phyloP scores from a whole-genome alignment of 257 asterid genomes.

The Linaria vulgaris region DNA sequence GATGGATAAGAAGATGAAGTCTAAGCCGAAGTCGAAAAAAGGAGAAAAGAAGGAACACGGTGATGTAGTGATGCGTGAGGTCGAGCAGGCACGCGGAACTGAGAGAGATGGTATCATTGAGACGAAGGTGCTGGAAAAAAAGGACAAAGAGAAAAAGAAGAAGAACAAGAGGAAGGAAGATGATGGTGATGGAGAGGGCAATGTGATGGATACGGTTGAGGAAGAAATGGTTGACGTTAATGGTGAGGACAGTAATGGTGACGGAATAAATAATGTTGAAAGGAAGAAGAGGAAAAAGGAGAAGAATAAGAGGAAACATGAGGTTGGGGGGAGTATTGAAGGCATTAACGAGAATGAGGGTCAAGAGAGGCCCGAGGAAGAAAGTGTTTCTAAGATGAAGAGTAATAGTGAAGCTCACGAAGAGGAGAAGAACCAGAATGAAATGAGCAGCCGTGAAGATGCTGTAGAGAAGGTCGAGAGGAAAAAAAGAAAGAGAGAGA shows the following conservation, averaged over 20 bases:
- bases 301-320: slow-evolving; percentile 18
- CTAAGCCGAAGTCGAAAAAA: slow-evolving; percentile 19
- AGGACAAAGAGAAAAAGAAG: slow-evolving; percentile 20
- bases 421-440: slow-evolving; percentile 26
- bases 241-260: slow-evolving; percentile 18
- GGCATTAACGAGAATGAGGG: slow-evolving; percentile 9
- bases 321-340: background rate
- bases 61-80: slow-evolving; percentile 4
- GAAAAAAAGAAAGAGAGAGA: no score
- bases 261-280: slow-evolving; percentile 21
- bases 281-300: slow-evolving; percentile 27
- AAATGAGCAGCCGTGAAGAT: slow-evolving; percentile 15
- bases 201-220: slow-evolving; percentile 14
- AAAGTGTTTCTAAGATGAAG: slow-evolving; percentile 11
- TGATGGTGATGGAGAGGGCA: slow-evolving; percentile 13
- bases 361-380: slow-evolving; percentile 8
- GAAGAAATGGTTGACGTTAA: slow-evolving; percentile 10
- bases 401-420: slow-evolving; percentile 8
- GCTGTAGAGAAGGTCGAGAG: slow-evolving; percentile 5
- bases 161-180: slow-evolving; percentile 15
- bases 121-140: slow-evolving; percentile 14
- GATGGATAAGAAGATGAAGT: slow-evolving; percentile 23
- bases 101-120: slow-evolving; percentile 25
- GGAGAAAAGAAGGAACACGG: background rate
- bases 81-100: no score